A percentile compares a stretch with the other conserved stretches of the same genome.
These are phyloP conservation scores for Colletotrichum liriopes DNA, from an alignment of 2,329 filamentous ascomycete species.

Conservation along the genomic window DNA sequence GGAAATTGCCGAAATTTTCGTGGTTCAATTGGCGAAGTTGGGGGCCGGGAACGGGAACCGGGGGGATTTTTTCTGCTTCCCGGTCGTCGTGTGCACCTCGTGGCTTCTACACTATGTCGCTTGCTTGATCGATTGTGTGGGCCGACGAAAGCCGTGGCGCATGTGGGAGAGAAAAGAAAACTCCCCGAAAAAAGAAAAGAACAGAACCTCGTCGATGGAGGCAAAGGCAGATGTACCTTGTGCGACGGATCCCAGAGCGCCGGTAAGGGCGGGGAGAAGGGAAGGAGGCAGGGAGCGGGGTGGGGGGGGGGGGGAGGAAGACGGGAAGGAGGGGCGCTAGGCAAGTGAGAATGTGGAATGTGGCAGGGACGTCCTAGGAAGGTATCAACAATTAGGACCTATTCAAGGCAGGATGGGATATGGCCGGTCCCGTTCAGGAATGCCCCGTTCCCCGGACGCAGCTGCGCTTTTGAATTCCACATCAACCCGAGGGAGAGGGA, in stretches of 20 bases:
- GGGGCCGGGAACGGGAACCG: neutral
- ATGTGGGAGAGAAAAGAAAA: neutral
- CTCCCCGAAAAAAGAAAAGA: neutral
- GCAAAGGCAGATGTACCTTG: neutral
- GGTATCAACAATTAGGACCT: no score
- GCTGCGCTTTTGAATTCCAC: neutral
- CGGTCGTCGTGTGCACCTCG: neutral
- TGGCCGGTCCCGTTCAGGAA: neutral
- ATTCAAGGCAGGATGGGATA: neutral
- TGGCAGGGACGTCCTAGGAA: neutral
- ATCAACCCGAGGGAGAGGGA: neutral
- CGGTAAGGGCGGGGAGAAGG: constrained; percentile 6
- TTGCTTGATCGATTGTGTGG: constrained; percentile 12
- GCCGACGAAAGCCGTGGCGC: constrained; percentile 30
- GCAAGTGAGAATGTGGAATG: neutral
- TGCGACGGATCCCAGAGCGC: neutral
- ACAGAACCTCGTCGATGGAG: neutral
- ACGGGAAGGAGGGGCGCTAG: neutral
- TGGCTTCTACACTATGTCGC: neutral
- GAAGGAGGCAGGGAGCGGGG: neutral
- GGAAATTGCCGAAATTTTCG: constrained; percentile 29
- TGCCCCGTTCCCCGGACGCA: neutral
- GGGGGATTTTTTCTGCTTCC: neutral
- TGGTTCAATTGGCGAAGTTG: constrained; percentile 29
- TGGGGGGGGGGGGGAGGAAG: neutral